A percentile compares a stretch with the other conserved stretches of the same genome.
Evolutionary conservation across 495 filamentous ascomycete species (phyloP).

Genomic region (Cryomyces minteri): DNA sequence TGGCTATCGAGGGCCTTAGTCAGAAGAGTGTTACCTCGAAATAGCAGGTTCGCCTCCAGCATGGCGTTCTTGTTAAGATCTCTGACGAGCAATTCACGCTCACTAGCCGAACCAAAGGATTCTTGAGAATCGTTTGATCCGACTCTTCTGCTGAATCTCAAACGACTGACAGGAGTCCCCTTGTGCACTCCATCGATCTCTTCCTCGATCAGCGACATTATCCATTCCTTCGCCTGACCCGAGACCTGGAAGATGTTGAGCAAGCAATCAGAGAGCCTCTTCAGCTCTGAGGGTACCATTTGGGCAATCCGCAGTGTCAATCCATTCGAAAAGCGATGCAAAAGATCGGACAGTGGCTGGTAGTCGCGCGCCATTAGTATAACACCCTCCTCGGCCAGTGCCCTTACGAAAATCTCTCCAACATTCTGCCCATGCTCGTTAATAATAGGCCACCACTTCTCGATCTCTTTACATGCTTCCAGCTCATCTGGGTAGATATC

Average conservation of each 20-base stretch:
- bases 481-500: conserved; percentile 75
- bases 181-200: conserved; percentile 88
- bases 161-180: conserved; percentile 47
- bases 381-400: conserved; percentile 69
- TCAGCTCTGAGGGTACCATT: conserved; percentile 57
- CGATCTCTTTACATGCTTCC: conserved; percentile 56
- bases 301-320: conserved; percentile 73
- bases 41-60: conserved; percentile 82
- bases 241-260: conserved; percentile 93
- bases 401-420: conserved; percentile 74
- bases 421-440: conserved; percentile 54
- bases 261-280: conserved; percentile 65
- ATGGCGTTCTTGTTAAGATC: conserved; percentile 41
- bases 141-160: conserved; percentile 57
- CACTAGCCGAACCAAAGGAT: conserved; percentile 24
- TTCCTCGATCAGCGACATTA: conserved; percentile 83
- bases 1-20: conserved; percentile 89
- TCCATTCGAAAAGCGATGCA: conserved; percentile 69
- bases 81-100: conserved; percentile 42
- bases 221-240: conserved; percentile 75
- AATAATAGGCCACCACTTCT: conserved; percentile 78
- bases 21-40: conserved; percentile 84
- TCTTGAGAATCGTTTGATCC: conserved; percentile 65
- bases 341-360: conserved; percentile 58
- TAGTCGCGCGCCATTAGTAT: conserved; percentile 81